Conservation (phyloP, 2,329 filamentous ascomycete species). For the Fusarium goolgardi region DNA sequence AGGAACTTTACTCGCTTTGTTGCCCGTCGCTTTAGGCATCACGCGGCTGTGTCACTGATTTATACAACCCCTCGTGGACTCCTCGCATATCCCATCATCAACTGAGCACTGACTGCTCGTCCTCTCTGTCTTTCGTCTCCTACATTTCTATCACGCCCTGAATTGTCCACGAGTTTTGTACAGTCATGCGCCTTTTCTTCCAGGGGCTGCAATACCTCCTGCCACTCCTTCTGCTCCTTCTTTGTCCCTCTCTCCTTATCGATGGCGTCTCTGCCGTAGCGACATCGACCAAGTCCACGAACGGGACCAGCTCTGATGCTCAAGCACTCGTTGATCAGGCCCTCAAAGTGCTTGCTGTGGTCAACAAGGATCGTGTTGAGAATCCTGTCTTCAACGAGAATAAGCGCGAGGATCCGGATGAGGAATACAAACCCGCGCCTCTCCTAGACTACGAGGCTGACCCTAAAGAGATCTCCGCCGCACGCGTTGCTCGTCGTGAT, state of each 20-base stretch:
- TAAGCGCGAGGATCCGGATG: conserved; percentile 13
- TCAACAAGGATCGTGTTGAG: conserved; percentile 17
- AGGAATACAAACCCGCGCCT: conserved; percentile 20
- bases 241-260: not conserved
- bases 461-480: conserved; percentile 1
- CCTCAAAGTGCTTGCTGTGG: conserved; percentile 14
- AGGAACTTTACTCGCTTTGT: not conserved
- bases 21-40: conserved; percentile 1
- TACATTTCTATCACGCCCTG: not conserved
- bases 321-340: conserved; percentile 17
- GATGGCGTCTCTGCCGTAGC: conserved; percentile 13
- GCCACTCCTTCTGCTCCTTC: conserved; percentile 1
- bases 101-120: conserved; percentile 11
- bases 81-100: not conserved
- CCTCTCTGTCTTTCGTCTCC: conserved; percentile 4
- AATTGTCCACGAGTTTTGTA: not conserved
- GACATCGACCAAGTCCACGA: conserved; percentile 3
- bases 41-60: conserved; percentile 1
- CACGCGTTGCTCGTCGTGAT: conserved; percentile 11
- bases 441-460: conserved; percentile 18
- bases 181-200: not conserved
- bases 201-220: conserved; percentile 2
- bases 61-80: not conserved
- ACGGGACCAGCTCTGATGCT: conserved; percentile 12
- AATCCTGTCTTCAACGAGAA: conserved; percentile 23